phyloP scores from a whole-genome alignment of 2,329 filamentous ascomycete genomes.

The Parasarocladium wereldwijsianum region DNA sequence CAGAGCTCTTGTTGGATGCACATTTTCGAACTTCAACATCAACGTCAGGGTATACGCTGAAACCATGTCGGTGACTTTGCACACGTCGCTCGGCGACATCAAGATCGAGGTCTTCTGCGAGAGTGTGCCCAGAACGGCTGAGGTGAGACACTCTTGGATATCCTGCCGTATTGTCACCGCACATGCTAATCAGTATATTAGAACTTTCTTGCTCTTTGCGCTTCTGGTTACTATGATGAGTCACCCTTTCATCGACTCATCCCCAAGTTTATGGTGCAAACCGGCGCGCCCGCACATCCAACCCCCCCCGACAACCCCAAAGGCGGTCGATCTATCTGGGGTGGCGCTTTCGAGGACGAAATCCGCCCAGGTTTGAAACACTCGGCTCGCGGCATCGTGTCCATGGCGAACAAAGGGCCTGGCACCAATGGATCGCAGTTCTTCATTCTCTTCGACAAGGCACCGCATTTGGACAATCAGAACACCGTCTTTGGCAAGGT shows the following conservation, averaged over 20 bases:
- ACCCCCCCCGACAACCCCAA: slow-evolving; percentile 44
- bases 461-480: slow-evolving; percentile 67
- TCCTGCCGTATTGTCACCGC: not conserved
- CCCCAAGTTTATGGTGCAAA: slow-evolving; percentile 68
- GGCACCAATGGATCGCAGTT: slow-evolving; percentile 68
- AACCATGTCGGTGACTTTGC: slow-evolving; percentile 55
- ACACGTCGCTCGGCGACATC: slow-evolving; percentile 78
- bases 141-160: slow-evolving; percentile 35
- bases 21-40: too few species aligned
- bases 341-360: slow-evolving; percentile 63
- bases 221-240: slow-evolving; percentile 59
- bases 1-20: too few species aligned
- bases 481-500: slow-evolving; percentile 76
- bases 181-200: slow-evolving; percentile 16
- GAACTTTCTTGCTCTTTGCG: slow-evolving; percentile 82
- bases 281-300: slow-evolving; percentile 46
- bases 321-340: slow-evolving; percentile 60
- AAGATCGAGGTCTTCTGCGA: slow-evolving; percentile 97
- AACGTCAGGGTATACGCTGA: too few species aligned
- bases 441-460: slow-evolving; percentile 64
- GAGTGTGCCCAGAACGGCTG: slow-evolving; percentile 80
- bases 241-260: slow-evolving; percentile 73
- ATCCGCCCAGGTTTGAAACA: slow-evolving; percentile 57
- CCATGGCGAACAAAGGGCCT: slow-evolving; percentile 68
- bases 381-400: slow-evolving; percentile 53